Conservation (phyloP, 1,284 basidiomycete species). For the Trametes sp. region DNA sequence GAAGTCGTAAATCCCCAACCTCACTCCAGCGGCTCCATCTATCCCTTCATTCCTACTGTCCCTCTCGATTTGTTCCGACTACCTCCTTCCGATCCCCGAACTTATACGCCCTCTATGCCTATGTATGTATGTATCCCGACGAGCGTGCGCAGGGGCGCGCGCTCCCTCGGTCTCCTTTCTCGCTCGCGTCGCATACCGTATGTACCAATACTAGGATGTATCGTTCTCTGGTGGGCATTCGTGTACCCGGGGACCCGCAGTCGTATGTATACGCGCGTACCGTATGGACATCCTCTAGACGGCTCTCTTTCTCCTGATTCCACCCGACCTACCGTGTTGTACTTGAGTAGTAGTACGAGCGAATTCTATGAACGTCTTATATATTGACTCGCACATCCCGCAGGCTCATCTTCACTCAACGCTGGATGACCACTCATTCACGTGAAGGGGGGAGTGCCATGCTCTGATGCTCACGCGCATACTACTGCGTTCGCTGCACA, state of each 20-base stretch:
- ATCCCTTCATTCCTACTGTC: slow-evolving; percentile 15
- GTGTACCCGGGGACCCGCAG: slow-evolving; percentile 10
- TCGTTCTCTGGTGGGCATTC: not conserved
- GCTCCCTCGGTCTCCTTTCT: not conserved
- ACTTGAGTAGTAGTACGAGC: slow-evolving; percentile 7
- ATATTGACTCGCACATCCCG: not conserved
- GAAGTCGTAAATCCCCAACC: slow-evolving; percentile 33
- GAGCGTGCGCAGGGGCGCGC: not conserved
- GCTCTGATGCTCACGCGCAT: too few relatives aligned
- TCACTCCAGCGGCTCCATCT: slow-evolving; percentile 8
- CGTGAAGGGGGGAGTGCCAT: too few relatives aligned
- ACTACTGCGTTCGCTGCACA: too few relatives aligned
- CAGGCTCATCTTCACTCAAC: too few relatives aligned
- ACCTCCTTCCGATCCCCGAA: not conserved
- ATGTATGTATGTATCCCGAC: slow-evolving; percentile 27
- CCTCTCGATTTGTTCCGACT: not conserved
- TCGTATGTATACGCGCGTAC: slow-evolving; percentile 25
- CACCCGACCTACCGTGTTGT: slow-evolving; percentile 19
- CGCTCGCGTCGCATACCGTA: slow-evolving; percentile 5
- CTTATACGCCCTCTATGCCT: slow-evolving; percentile 14
- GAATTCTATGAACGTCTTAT: not conserved
- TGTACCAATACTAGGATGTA: slow-evolving; percentile 24
- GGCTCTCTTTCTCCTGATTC: not conserved
- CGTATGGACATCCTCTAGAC: slow-evolving; percentile 26
- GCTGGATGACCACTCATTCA: not conserved